phyloP scores from a whole-genome alignment of 148 eudicot genomes.

The Chenopodium berlandieri region DNA sequence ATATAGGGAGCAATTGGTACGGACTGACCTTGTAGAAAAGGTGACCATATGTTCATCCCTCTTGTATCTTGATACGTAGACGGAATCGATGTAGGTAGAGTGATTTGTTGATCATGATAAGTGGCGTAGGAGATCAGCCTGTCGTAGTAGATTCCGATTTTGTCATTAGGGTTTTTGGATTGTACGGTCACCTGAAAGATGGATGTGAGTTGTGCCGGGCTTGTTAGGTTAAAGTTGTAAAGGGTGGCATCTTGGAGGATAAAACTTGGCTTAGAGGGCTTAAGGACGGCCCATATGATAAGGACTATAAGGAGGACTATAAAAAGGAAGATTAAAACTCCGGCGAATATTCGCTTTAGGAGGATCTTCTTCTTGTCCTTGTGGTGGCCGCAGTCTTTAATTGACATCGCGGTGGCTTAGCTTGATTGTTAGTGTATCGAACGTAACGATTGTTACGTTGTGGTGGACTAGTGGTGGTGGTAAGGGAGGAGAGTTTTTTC shows the following conservation, averaged over 20 bases:
- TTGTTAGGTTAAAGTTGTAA: slow-evolving; percentile 54
- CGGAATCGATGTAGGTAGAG: slow-evolving; percentile 53
- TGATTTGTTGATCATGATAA: slow-evolving; percentile 67
- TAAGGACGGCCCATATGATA: slow-evolving; percentile 54
- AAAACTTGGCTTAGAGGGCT: slow-evolving; percentile 58
- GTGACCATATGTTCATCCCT: slow-evolving; percentile 61
- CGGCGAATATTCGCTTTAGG: slow-evolving; percentile 22
- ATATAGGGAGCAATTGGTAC: slow-evolving; percentile 79
- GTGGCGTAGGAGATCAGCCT: slow-evolving; percentile 41
- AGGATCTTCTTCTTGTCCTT: slow-evolving; percentile 29
- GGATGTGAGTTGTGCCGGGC: slow-evolving; percentile 48
- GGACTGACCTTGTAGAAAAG: slow-evolving; percentile 48
- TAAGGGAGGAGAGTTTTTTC: background rate
- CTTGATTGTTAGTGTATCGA: background rate
- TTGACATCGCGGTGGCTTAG: slow-evolving; percentile 24
- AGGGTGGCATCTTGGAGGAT: slow-evolving; percentile 72
- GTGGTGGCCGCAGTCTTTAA: slow-evolving; percentile 63
- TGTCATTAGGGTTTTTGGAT: slow-evolving; percentile 40
- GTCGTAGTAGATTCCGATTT: slow-evolving; percentile 52
- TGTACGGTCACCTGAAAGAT: slow-evolving; percentile 57
- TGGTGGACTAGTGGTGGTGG: slow-evolving; percentile 5
- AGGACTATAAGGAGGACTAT: slow-evolving; percentile 42
- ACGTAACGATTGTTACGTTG: background rate
- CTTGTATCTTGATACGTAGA: slow-evolving; percentile 58
- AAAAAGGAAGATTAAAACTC: slow-evolving; percentile 30